Conservation (phyloP, 163 green algal species). For the Volvox carteri region DNA sequence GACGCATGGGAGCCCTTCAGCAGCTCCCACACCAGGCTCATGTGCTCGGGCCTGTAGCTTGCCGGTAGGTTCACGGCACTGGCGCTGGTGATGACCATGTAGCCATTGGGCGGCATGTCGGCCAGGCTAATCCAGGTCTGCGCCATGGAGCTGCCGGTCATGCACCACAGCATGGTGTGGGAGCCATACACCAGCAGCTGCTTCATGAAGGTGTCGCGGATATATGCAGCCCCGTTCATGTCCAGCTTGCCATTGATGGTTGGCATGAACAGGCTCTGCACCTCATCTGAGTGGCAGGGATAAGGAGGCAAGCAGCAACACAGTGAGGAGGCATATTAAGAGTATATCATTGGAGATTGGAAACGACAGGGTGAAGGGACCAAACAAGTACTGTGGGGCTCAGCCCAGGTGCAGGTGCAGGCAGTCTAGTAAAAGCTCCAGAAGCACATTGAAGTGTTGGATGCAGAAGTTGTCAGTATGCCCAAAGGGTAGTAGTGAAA, state of each 20-base stretch:
- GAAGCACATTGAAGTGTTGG: too few relatives aligned
- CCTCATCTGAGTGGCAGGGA: conserved; percentile 25
- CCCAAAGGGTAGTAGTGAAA: too few relatives aligned
- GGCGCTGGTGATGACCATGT: not conserved
- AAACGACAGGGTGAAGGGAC: not conserved
- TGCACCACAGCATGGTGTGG: conserved; percentile 14
- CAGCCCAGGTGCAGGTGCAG: too few relatives aligned
- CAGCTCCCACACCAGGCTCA: conserved; percentile 2
- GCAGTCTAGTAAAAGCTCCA: too few relatives aligned
- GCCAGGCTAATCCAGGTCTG: conserved; percentile 11
- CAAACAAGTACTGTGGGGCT: not conserved
- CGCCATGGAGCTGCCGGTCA: conserved; percentile 6
- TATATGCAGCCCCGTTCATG: not conserved
- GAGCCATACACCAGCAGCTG: conserved; percentile 15
- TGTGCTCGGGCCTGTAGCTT: conserved; percentile 7
- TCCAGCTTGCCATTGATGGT: conserved; percentile 22
- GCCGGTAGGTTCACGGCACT: not conserved
- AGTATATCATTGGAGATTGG: not conserved
- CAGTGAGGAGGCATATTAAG: not conserved
- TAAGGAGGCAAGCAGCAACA: not conserved
- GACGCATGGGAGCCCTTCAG: not conserved
- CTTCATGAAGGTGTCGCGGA: conserved; percentile 33
- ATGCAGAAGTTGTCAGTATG: too few relatives aligned
- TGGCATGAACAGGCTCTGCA: too few relatives aligned
- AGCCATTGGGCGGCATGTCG: conserved; percentile 19